Conservation (phyloP, 2,329 filamentous ascomycete genomes). For the Neonectria ditissima region DNA sequence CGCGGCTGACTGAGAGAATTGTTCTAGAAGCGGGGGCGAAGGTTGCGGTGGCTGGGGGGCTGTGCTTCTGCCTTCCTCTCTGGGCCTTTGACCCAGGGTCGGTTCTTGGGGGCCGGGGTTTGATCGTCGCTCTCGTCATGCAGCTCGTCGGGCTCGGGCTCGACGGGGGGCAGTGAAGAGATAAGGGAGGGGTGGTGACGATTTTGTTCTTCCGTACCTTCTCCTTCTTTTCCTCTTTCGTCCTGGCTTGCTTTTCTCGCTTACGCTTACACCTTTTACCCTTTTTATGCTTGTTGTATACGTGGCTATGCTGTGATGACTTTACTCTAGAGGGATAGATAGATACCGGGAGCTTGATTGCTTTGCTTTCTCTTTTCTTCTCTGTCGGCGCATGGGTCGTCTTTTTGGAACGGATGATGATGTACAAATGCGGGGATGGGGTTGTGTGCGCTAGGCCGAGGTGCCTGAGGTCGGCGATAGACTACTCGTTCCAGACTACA, state of each 20-base stretch:
- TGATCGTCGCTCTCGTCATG: constrained; percentile 3
- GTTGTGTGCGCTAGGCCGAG: constrained; percentile 10
- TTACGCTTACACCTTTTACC: constrained; percentile 11
- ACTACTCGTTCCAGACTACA: constrained; percentile 20
- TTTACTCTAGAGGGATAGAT: constrained; percentile 31
- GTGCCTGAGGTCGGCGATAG: constrained; percentile 21
- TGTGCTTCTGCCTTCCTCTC: constrained; percentile 38
- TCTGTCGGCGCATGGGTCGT: constrained; percentile 14
- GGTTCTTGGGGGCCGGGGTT: constrained; percentile 7
- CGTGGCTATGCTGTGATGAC: constrained; percentile 27
- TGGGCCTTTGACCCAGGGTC: constrained; percentile 6
- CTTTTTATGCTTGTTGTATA: constrained; percentile 12
- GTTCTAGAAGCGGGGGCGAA: constrained; percentile 48
- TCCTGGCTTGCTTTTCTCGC: neutral
- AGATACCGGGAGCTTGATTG: constrained; percentile 23
- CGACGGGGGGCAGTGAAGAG: neutral
- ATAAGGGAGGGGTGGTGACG: constrained; percentile 1
- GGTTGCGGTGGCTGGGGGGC: constrained; percentile 29
- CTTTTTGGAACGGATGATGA: neutral
- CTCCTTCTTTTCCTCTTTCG: constrained; percentile 11
- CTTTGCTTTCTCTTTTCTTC: constrained; percentile 13
- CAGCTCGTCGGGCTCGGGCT: constrained; percentile 7
- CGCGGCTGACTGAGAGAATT: constrained; percentile 48
- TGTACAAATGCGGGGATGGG: constrained; percentile 14
- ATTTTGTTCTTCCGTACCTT: neutral